Percentiles rank a stretch among this genome's conserved stretches.
These are phyloP conservation scores for Alternaria viburni DNA, from an alignment of 2,329 filamentous ascomycete genomes.

Conservation along the genomic window DNA sequence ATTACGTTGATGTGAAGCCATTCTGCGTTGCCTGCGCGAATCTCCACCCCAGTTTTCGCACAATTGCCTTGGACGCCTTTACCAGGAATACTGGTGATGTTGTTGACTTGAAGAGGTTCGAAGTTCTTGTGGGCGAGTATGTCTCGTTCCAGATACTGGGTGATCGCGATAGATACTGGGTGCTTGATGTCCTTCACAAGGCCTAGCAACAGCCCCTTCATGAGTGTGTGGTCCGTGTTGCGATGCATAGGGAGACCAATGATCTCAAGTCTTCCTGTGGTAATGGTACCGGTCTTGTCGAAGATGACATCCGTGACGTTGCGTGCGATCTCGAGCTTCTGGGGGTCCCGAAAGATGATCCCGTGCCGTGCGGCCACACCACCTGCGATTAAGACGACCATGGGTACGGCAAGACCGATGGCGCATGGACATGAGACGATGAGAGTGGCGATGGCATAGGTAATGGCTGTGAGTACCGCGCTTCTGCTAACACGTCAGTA, in stretches of 20 bases:
- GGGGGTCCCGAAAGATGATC: constrained; percentile 72
- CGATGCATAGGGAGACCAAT: constrained; percentile 29
- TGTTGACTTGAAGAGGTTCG: constrained; percentile 15
- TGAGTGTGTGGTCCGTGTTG: constrained; percentile 5
- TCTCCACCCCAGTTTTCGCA: constrained; percentile 20
- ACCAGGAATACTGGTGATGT: constrained; percentile 51
- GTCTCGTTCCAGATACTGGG: constrained; percentile 12
- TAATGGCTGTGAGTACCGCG: constrained; percentile 67
- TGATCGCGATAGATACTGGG: constrained; percentile 60
- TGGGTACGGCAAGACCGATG: constrained; percentile 76
- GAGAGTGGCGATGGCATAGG: constrained; percentile 73
- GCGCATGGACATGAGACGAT: constrained; percentile 82
- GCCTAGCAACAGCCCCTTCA: constrained; percentile 43
- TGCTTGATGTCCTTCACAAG: constrained; percentile 57
- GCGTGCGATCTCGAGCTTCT: constrained; percentile 67
- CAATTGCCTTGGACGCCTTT: constrained; percentile 52
- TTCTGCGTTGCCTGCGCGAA: constrained; percentile 56
- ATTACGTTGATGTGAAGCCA: constrained; percentile 53
- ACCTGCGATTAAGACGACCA: constrained; percentile 76
- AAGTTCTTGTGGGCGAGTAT: constrained; percentile 9
- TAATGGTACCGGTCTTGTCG: constrained; percentile 82
- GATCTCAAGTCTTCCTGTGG: constrained; percentile 59
- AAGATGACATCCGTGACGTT: constrained; percentile 73
- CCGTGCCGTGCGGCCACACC: constrained; percentile 70
- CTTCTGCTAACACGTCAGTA: constrained; percentile 25